Percentiles rank a stretch among this genome's conserved stretches.
These are phyloP conservation scores for Alternaria novae-zelandiae DNA, from an alignment of 2,329 filamentous ascomycete species.

Conservation along the genomic window DNA sequence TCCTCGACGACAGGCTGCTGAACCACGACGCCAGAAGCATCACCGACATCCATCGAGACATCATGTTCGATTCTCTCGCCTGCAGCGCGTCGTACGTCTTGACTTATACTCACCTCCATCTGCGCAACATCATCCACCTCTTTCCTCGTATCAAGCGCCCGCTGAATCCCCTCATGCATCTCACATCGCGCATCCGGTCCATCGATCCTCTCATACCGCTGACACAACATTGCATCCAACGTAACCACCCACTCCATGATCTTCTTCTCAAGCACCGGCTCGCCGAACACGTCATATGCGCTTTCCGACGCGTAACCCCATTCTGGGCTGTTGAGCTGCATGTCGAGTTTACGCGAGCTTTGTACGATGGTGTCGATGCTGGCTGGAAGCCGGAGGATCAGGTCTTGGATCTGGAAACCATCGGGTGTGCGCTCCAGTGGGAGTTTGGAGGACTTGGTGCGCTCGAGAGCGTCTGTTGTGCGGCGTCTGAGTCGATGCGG, in stretches of 20 bases:
- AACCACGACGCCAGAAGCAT: background rate
- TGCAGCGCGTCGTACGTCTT: background rate
- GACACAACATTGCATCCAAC: constrained; percentile 21
- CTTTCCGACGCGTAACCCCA: constrained; percentile 22
- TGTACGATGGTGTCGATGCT: constrained; percentile 8
- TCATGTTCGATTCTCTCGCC: background rate
- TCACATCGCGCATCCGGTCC: constrained; percentile 11
- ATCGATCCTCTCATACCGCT: constrained; percentile 9
- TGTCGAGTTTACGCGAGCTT: constrained; percentile 24
- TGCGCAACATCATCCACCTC: background rate
- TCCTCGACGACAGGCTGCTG: background rate
- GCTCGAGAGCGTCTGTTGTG: constrained; percentile 17
- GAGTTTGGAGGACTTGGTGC: constrained; percentile 46
- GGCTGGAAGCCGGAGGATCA: constrained; percentile 11
- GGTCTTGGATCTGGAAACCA: constrained; percentile 32
- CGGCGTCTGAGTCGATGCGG: constrained; percentile 4
- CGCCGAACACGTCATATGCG: constrained; percentile 17
- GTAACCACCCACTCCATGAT: constrained; percentile 22
- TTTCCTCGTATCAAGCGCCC: constrained; percentile 2
- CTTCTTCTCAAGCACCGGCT: background rate
- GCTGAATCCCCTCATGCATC: constrained; percentile 24
- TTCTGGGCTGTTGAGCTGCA: constrained; percentile 23
- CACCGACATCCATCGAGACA: background rate
- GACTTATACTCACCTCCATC: background rate
- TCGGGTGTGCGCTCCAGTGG: constrained; percentile 49